Conservation (phyloP, 805 yeast species). For the Kuraishia piskuri region DNA sequence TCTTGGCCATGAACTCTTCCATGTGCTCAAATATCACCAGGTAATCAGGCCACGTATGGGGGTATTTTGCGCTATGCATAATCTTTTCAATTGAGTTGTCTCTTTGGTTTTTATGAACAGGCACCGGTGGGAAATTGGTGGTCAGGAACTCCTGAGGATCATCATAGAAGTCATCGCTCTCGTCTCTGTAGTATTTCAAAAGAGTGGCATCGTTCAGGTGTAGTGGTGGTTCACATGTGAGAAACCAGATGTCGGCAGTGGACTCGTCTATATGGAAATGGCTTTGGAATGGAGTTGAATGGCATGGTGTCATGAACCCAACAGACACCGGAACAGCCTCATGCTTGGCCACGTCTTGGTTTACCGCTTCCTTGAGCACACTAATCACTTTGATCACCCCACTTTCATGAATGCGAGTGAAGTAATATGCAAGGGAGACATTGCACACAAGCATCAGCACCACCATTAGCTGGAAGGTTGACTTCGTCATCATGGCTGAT, state of each 20-base stretch:
- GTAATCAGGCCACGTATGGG: constrained; percentile 61
- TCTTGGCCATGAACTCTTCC: constrained; percentile 32
- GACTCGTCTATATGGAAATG: constrained; percentile 52
- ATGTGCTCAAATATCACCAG: constrained; percentile 65
- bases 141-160: constrained; percentile 52
- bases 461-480: background rate
- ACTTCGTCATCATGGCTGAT: constrained; percentile 2
- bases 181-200: constrained; percentile 58
- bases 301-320: constrained; percentile 92
- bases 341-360: constrained; percentile 7
- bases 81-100: background rate
- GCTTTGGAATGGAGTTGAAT: constrained; percentile 93
- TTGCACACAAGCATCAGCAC: constrained; percentile 11
- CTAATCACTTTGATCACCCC: constrained; percentile 72
- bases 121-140: constrained; percentile 36
- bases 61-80: constrained; percentile 13
- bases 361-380: constrained; percentile 29
- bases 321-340: constrained; percentile 36
- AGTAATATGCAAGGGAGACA: constrained; percentile 15
- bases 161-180: constrained; percentile 76
- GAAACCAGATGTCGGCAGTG: constrained; percentile 53
- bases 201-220: constrained; percentile 24
- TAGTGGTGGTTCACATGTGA: constrained; percentile 90
- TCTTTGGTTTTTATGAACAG: background rate
- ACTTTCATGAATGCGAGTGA: constrained; percentile 69